Evolutionary conservation across 441 rosid species (phyloP).

Genomic region (Gossypium gossypioides): DNA sequence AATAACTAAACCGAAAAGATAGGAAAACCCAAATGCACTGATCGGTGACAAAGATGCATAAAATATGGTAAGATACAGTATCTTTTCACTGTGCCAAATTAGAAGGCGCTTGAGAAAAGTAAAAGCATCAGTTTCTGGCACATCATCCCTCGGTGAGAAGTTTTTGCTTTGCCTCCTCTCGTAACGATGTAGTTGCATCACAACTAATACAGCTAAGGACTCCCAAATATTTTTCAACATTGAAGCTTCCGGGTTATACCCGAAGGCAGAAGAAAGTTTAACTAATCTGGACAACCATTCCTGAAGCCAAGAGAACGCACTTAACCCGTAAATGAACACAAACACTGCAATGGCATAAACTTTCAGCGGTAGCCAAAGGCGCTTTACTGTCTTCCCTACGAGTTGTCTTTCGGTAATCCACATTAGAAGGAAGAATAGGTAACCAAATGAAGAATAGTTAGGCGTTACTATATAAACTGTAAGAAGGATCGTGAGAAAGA

Average conservation of each 20-base stretch:
- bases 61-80: conserved; percentile 26
- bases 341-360: conserved; percentile 24
- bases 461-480: conserved; percentile 27
- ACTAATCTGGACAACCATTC: conserved; percentile 26
- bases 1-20: conserved; percentile 27
- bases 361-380: conserved; percentile 32
- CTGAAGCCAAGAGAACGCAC: conserved; percentile 23
- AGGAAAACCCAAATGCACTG: conserved; percentile 30
- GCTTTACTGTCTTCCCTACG: conserved; percentile 25
- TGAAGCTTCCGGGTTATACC: conserved; percentile 23
- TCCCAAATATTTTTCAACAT: conserved; percentile 29
- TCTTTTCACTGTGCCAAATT: conserved; percentile 32
- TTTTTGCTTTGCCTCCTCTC: conserved; percentile 31
- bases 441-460: conserved; percentile 31
- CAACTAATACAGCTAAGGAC: conserved; percentile 32
- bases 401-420: conserved; percentile 36
- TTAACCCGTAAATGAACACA: conserved; percentile 29
- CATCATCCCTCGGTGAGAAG: conserved; percentile 6
- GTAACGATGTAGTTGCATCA: conserved; percentile 32
- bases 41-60: conserved; percentile 31
- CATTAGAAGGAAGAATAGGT: conserved; percentile 28
- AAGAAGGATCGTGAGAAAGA: conserved; percentile 27
- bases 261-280: conserved; percentile 30
- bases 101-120: conserved; percentile 27
- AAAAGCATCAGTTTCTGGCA: conserved; percentile 13